Percentiles rank a stretch among this genome's conserved stretches.
Conservation (phyloP, 1,284 basidiomycete species). For the Ceratobasidium theobromae region DNA sequence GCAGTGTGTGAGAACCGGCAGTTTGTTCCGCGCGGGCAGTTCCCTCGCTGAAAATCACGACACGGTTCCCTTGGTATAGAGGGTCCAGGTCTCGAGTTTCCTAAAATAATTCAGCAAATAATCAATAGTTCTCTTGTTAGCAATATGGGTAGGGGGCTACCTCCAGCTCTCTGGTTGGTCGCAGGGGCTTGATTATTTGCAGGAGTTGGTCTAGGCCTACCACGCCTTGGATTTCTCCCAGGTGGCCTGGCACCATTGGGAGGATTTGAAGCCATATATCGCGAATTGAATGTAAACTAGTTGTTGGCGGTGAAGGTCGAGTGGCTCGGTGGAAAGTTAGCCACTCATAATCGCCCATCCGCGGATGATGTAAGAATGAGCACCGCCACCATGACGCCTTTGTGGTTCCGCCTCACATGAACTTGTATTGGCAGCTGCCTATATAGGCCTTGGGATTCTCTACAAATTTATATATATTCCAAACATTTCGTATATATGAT, state of each 20-base stretch:
- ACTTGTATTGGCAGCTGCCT: too few relatives aligned
- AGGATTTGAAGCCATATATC: not conserved
- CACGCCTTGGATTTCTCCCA: not conserved
- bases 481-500: too few relatives aligned
- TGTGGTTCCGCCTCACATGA: not conserved
- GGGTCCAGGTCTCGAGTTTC: not conserved
- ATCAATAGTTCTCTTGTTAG: too few relatives aligned
- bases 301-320: not conserved
- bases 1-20: not conserved
- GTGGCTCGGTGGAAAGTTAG: not conserved
- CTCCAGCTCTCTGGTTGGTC: not conserved
- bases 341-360: not conserved
- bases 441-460: too few relatives aligned
- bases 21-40: not conserved
- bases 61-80: not conserved
- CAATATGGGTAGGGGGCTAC: too few relatives aligned
- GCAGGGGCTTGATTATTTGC: not conserved
- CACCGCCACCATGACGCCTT: not conserved
- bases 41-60: not conserved
- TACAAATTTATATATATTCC: too few relatives aligned
- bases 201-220: not conserved
- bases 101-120: too few relatives aligned
- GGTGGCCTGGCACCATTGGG: not conserved
- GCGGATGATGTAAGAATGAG: not conserved
- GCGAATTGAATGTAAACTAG: not conserved